Base-by-base conservation (phyloP, 2,329 filamentous ascomycete species). In the Penicillium hordei region DNA sequence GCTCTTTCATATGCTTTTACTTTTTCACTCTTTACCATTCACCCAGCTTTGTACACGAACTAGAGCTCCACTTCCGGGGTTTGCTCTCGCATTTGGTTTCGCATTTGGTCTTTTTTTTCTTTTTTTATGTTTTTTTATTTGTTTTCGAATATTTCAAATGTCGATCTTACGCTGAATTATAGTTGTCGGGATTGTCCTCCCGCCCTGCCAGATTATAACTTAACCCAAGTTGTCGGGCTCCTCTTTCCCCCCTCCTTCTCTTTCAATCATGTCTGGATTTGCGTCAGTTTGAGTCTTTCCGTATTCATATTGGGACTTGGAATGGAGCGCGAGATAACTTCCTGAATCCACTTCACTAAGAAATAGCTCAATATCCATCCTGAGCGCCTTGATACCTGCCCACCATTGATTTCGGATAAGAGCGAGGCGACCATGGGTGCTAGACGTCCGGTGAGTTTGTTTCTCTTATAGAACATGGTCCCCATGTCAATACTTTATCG, bases 181-280 rank as follows among this genome's bases (percentile, higher is more conserved):
- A 66, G 64, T 66, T 63, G 64, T 62, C 66, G 64, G 60, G 63
- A 68, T 61, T 61, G 58, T 66, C 66, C 61, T 68, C 61, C 67
- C 66, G 63, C 63, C 60, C 64, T 68, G 66, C 70, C 70, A 69
- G 68, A 70, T 64, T 65, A 61, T 67, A 73, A 72, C 72, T 70
- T 72, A 71, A 73, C 68, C 72, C 72, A 70, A 65, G 62, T 67
- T 72, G 68, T 70, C 70, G 72, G 72, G 70, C 67, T 70, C 63
- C 42, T 48, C 57, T 40, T 56, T 33, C 2, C 15, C 15, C n/a
- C n/a, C 6, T 39, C 21, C 8, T 50, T 23, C 50, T 19, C 50
- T 43, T 27, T 40, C 19, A 48, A 31, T n/a, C 13, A 58, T 59
- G 48, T 46, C 34, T 38, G 29, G 8, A 7, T 52, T 52, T 38